Evolutionary conservation across 2,329 filamentous ascomycete genomes (phyloP).

Genomic region (Sordariomycetes sp.): DNA sequence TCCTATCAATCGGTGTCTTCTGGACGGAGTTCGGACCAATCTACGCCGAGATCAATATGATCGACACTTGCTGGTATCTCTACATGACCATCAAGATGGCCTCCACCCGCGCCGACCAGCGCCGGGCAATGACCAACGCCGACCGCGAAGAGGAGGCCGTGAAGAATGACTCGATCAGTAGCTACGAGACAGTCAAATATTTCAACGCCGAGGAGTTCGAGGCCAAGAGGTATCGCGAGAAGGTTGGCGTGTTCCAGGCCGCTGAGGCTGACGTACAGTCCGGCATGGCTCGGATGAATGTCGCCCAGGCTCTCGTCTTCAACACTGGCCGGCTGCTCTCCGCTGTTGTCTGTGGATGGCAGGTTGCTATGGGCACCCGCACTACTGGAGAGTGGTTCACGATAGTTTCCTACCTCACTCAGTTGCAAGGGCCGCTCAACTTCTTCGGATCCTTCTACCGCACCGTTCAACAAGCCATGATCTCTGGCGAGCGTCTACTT

Average conservation of each 20-base stretch:
- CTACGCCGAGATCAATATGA: slow-evolving; percentile 80
- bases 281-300: slow-evolving; percentile 72
- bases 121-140: slow-evolving; percentile 89
- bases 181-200: slow-evolving; percentile 93
- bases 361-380: slow-evolving; percentile 59
- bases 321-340: slow-evolving; percentile 66
- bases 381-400: slow-evolving; percentile 63
- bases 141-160: slow-evolving; percentile 93
- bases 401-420: slow-evolving; percentile 68
- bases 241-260: slow-evolving; percentile 61
- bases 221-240: slow-evolving; percentile 61
- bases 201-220: slow-evolving; percentile 81
- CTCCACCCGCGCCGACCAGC: slow-evolving; percentile 81
- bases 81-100: slow-evolving; percentile 96
- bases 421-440: slow-evolving; percentile 72
- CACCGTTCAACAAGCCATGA: slow-evolving; percentile 93
- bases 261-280: slow-evolving; percentile 70
- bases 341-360: slow-evolving; percentile 66
- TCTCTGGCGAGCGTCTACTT: slow-evolving; percentile 88
- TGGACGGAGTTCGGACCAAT: slow-evolving; percentile 55
- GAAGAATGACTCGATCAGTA: slow-evolving; percentile 97
- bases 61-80: slow-evolving; percentile 93
- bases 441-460: slow-evolving; percentile 94
- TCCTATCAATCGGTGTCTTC: slow-evolving; percentile 72
- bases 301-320: slow-evolving; percentile 72